A percentile compares a stretch with the other conserved stretches of the same genome.
phyloP scores from a whole-genome alignment of 305 asterid species.

The Plantago lanceolata region DNA sequence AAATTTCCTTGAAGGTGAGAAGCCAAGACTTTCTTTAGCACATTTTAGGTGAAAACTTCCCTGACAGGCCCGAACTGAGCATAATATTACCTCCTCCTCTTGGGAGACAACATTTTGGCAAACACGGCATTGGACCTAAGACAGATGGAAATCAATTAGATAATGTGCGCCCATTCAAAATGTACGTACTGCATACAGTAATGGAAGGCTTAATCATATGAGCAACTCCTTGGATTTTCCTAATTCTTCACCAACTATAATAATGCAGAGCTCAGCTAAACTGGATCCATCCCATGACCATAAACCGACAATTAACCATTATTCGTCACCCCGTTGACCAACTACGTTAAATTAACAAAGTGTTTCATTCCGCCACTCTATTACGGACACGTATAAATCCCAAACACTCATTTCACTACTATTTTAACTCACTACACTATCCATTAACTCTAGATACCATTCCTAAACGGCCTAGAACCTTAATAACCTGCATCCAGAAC shows the following conservation, averaged over 20 bases:
- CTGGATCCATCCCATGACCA: not conserved
- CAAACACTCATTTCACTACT: too few species aligned
- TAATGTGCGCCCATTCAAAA: not conserved
- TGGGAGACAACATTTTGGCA: constrained; percentile 54
- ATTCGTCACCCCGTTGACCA: not conserved
- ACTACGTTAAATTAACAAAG: not conserved
- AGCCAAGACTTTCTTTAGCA: constrained; percentile 45
- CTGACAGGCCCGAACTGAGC: constrained; percentile 65
- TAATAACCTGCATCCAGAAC: too few species aligned
- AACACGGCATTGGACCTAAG: constrained; percentile 64
- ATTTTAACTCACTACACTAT: too few species aligned
- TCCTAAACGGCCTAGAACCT: too few species aligned
- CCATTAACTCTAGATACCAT: too few species aligned
- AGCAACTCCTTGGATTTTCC: constrained; percentile 3
- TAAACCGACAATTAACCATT: not conserved
- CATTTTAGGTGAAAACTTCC: constrained; percentile 61
- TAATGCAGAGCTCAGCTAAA: constrained; percentile 12
- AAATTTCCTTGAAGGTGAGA: constrained; percentile 54
- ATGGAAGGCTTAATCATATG: not conserved
- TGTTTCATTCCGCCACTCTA: not conserved
- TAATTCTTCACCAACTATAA: constrained; percentile 4
- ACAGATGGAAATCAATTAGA: constrained; percentile 23
- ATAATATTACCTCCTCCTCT: constrained; percentile 43
- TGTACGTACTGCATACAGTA: not conserved
- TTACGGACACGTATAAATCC: too few species aligned